Evolutionary conservation across 1,284 basidiomycete species (phyloP).

Genomic region (Fomitopsis betulina): DNA sequence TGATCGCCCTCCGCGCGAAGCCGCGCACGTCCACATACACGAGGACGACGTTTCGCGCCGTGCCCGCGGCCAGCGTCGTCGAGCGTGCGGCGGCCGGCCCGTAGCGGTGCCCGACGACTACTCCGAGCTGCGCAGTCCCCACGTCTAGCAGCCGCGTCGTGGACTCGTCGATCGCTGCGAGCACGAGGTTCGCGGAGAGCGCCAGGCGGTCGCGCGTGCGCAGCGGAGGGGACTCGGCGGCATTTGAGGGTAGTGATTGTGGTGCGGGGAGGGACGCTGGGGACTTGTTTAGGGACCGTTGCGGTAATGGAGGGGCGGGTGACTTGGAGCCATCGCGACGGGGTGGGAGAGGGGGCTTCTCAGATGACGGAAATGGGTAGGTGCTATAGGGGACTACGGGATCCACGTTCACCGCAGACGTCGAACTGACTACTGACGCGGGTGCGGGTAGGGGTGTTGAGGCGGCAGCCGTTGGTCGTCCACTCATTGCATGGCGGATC

Average conservation of each 20-base stretch:
- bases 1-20: constrained; percentile 62
- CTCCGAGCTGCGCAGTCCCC: constrained; percentile 50
- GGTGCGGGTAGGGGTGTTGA: neutral
- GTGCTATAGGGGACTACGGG: neutral
- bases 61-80: constrained; percentile 53
- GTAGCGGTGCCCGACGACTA: constrained; percentile 61
- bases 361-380: neutral
- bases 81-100: constrained; percentile 57
- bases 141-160: constrained; percentile 55
- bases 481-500: constrained; percentile 44
- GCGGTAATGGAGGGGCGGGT: constrained; percentile 6
- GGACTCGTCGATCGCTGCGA: constrained; percentile 68
- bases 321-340: constrained; percentile 8
- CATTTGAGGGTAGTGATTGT: neutral
- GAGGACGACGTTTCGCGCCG: constrained; percentile 66
- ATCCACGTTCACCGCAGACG: too few relatives aligned
- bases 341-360: constrained; percentile 19
- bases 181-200: constrained; percentile 69
- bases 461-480: constrained; percentile 8
- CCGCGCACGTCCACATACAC: constrained; percentile 77
- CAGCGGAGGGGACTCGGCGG: constrained; percentile 10
- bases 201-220: constrained; percentile 42
- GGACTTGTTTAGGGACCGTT: constrained; percentile 6
- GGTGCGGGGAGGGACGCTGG: neutral
- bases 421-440: too few relatives aligned